Base-by-base conservation (phyloP, 1,139 yeast genomes). In the Ashbya aceris region DNA sequence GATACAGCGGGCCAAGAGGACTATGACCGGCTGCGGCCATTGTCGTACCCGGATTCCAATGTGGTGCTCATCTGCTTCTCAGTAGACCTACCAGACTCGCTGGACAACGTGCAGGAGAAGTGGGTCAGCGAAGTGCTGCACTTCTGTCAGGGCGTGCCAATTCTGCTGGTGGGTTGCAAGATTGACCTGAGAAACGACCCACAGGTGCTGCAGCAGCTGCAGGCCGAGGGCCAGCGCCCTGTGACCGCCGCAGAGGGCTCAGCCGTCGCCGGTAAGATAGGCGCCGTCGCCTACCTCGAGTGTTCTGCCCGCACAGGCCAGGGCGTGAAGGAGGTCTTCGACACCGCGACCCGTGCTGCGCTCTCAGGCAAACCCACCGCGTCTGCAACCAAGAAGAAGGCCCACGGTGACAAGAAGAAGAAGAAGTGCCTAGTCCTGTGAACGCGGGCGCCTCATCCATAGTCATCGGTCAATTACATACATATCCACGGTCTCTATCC, bases 1-100 rank as follows among this genome's bases (percentile, higher is more conserved):
- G 96, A 87, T 84, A 87, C 96, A 55, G 96, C 96, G 44, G 96
- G 96, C 50, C 96, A 87, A 74, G 96, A 87, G 72, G 96, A 87
- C 70, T 87, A 86, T 67, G 95, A 86, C 67, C 82, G 96, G 69
- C 74, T 87, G 62, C 82, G 96, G 71, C 96, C 96, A 28, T 73
- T 87, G 56, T 82, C 94, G 27, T 87, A 87, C 69, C 95, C 96
- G 47, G 95, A 86, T 65, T 83, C 96, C 41, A 84, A 87, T 62
- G 95, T 87, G 50, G 84, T 87, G 52, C 74, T 87, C 64, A 85
- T 87, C 58, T 86, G 96, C 73, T 87, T 86, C 73, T 80, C 95
- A 23, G 77, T 87, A 52, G 95, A 85, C 64, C 76, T 89, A 33
- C 96, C 96, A 50, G 95, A 86, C 67, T 84, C 96, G 28, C 74